These are phyloP conservation scores for Paraphaeosphaeria minitans DNA, from an alignment of 2,329 filamentous ascomycete species.

Conservation along the genomic window DNA sequence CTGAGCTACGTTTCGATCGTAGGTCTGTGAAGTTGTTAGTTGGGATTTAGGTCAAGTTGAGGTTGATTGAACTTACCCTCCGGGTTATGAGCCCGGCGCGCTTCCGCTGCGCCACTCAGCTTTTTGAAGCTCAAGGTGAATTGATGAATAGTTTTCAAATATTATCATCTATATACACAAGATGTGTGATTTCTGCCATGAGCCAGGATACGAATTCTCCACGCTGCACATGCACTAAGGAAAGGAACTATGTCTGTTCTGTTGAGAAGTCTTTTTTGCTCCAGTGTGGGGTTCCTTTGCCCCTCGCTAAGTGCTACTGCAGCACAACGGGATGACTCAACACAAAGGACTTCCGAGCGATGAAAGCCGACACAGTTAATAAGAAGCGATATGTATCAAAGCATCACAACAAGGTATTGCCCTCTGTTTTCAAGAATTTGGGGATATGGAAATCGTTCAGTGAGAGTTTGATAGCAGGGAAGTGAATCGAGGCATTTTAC, in stretches of 20 bases:
- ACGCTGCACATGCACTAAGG: too few species aligned
- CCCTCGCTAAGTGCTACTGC: neutral
- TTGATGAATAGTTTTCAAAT: neutral
- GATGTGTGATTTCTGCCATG: neutral
- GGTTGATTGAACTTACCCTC: too few species aligned
- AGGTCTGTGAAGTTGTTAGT: too few species aligned
- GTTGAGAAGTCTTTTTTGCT: neutral
- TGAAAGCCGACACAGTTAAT: neutral
- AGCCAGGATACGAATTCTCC: too few species aligned
- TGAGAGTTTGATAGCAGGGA: neutral
- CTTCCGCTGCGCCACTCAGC: constrained; percentile 46
- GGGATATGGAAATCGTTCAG: neutral
- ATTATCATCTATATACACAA: neutral
- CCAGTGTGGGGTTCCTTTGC: neutral
- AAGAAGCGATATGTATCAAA: neutral
- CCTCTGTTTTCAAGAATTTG: too few species aligned
- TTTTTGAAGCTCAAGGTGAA: constrained; percentile 17
- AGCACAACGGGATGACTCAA: neutral
- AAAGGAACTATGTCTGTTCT: neutral
- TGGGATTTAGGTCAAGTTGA: too few species aligned
- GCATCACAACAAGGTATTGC: neutral
- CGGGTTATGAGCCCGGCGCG: constrained; percentile 48
- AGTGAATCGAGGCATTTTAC: neutral
- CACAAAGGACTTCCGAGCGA: neutral
- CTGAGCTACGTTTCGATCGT: constrained; percentile 23